Evolutionary conservation across 2,329 filamentous ascomycete species (phyloP), one percentile per base, ranked within the genome.

Genomic region (Phialophora expanda): DNA sequence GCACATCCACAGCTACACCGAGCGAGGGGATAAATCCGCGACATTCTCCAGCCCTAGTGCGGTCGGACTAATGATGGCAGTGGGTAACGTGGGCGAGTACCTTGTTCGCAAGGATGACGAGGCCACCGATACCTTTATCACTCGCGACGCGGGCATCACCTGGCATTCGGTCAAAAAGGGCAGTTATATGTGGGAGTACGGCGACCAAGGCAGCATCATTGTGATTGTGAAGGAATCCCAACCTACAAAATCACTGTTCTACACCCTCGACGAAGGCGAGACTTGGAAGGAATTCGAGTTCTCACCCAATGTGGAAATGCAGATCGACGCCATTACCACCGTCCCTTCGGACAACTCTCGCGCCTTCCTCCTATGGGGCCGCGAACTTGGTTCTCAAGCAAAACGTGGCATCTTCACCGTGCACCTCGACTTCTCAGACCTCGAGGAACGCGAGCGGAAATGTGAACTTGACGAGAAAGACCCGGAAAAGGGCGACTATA

Each of bases 1-100:
- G 63, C 93, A 99, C 77, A 84, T 99, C 44, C 96, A 99, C 76
- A 92, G 94, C 63, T 99, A 96, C 79, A 98, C 96, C 0, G 95
- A 99, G 78, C 88, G 95, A 68, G 81, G 81, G 34, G 92, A 98
- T 75, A 89, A 89, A 73, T 83, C 89, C 55, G 91, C 94, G 76
- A 96, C 92, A 0, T 98, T 91, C 78, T 95, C 92, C 8, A 97
- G 93, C 2, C 86, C 88, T 55, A 93, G 91, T 3, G 94, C 95
- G 0, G 87, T 97, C 44, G 96, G 95, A 11, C 79, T 99, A 61
- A 92, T 98, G 87, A 89, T 99, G 75, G 95, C 87, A 17, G 86
- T 93, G 68, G 95, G 95, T 71, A 99, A 98, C 73, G 93, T 99
- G 9, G 96, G 96, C 30, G 81, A 87, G 32, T 83, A 83, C 66